phyloP scores from a whole-genome alignment of 495 filamentous ascomycete genomes.

The Bacidia rubella region DNA sequence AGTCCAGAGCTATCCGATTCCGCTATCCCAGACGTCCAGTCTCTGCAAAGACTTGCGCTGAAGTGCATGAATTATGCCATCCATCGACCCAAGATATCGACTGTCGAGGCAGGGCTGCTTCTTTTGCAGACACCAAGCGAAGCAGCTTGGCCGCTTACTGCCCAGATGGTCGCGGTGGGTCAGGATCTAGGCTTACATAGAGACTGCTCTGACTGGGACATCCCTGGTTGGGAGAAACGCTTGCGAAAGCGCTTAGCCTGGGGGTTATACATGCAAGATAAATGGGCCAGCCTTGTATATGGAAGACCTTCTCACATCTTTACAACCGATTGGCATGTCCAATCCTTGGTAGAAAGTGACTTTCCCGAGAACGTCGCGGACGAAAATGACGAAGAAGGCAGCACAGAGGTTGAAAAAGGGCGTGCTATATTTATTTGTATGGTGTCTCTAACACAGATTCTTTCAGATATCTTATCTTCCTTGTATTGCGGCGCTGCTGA shows the following conservation, averaged over 20 bases:
- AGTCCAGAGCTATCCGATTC: conserved; percentile 44
- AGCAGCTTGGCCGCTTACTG: conserved; percentile 63
- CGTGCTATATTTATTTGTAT: conserved; percentile 57
- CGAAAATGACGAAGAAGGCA: conserved; percentile 42
- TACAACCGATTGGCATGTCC: conserved; percentile 70
- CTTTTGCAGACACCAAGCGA: conserved; percentile 66
- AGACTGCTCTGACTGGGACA: conserved; percentile 77
- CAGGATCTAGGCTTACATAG: conserved; percentile 80
- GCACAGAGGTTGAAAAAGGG: conserved; percentile 51
- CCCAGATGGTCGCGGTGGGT: conserved; percentile 61
- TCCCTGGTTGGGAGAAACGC: conserved; percentile 75
- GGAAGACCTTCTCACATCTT: conserved; percentile 78
- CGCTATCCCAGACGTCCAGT: conserved; percentile 47
- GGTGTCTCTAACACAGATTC: conserved; percentile 59
- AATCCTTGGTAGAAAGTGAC: conserved; percentile 50
- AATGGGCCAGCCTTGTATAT: conserved; percentile 79
- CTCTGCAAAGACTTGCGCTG: conserved; percentile 54
- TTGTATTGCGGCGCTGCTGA: conserved; percentile 63
- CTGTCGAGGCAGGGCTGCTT: conserved; percentile 66
- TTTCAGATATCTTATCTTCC: conserved; percentile 63
- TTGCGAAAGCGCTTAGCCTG: conserved; percentile 75
- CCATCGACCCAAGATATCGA: conserved; percentile 67
- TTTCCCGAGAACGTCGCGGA: conserved; percentile 50
- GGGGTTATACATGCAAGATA: conserved; percentile 88
- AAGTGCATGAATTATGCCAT: conserved; percentile 52